phyloP scores from a whole-genome alignment of 306 rosid species.

The Begonia fuchsioides region DNA sequence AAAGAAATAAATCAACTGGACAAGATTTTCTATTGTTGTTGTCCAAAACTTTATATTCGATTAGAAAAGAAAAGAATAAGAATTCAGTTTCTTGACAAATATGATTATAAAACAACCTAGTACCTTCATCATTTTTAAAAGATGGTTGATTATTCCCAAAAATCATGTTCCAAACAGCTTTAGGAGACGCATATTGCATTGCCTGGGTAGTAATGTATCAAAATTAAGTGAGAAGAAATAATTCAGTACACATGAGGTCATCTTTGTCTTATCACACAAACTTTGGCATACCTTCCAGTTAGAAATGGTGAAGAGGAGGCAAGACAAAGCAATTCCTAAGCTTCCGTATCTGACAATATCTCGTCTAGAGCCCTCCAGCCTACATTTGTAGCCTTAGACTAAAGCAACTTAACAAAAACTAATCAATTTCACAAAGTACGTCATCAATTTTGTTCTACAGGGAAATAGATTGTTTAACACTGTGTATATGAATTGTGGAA shows the following conservation, averaged over 20 bases:
- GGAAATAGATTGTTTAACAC: too few species aligned
- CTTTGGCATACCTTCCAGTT: constrained; percentile 66
- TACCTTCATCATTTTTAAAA: constrained; percentile 48
- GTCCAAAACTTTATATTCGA: background rate
- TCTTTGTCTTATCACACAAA: background rate
- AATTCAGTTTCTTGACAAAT: background rate
- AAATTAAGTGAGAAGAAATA: background rate
- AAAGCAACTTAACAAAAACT: constrained; percentile 15
- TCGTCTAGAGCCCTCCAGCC: constrained; percentile 94
- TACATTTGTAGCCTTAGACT: constrained; percentile 48
- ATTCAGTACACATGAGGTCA: background rate
- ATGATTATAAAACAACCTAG: constrained; percentile 11
- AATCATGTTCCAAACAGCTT: constrained; percentile 73
- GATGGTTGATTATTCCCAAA: constrained; percentile 63
- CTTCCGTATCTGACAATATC: constrained; percentile 85
- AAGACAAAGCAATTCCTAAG: constrained; percentile 76
- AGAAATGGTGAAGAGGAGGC: constrained; percentile 53
- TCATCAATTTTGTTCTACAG: constrained; percentile 2
- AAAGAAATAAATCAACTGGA: constrained; percentile 12
- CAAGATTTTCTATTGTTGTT: background rate
- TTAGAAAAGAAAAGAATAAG: background rate
- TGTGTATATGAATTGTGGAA: too few species aligned
- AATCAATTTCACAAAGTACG: background rate
- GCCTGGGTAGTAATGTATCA: constrained; percentile 29
- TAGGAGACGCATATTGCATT: constrained; percentile 91